phyloP scores from a whole-genome alignment of 805 yeast genomes.

The Blastobotrys terrestris region DNA sequence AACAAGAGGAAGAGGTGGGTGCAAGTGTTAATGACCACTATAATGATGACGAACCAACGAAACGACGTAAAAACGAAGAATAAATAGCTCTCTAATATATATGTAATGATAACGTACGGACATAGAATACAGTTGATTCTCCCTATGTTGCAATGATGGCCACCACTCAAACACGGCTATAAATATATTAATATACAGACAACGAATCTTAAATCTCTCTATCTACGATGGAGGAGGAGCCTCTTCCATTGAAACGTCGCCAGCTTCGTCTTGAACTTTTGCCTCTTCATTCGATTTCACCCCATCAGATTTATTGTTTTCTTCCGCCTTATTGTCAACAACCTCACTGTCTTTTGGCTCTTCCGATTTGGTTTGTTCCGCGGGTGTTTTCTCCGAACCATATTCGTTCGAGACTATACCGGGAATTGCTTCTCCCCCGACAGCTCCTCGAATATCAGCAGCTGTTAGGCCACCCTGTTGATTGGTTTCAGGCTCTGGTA shows the following conservation, averaged over 20 bases:
- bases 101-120: neutral
- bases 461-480: conserved; percentile 34
- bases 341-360: neutral
- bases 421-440: conserved; percentile 43
- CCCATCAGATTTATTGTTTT: neutral
- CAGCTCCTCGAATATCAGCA: conserved; percentile 51
- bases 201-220: too few species aligned
- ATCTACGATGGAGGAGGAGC: neutral
- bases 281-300: neutral
- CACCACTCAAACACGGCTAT: neutral
- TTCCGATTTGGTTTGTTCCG: conserved; percentile 1
- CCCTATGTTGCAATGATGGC: too few species aligned
- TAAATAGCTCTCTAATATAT: neutral
- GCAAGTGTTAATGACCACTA: neutral
- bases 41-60: neutral
- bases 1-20: neutral
- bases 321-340: neutral
- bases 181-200: conserved; percentile 2
- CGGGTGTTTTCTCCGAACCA: neutral
- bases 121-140: too few species aligned
- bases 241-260: conserved; percentile 10
- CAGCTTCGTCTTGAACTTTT: conserved; percentile 1
- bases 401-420: conserved; percentile 29
- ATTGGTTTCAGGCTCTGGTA: conserved; percentile 16
- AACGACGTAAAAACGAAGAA: neutral